Percentiles rank a stretch among this genome's conserved stretches.
These are phyloP conservation scores for Dillenia suffruticosa DNA, from an alignment of 164 flowering plant species.

Conservation along the genomic window DNA sequence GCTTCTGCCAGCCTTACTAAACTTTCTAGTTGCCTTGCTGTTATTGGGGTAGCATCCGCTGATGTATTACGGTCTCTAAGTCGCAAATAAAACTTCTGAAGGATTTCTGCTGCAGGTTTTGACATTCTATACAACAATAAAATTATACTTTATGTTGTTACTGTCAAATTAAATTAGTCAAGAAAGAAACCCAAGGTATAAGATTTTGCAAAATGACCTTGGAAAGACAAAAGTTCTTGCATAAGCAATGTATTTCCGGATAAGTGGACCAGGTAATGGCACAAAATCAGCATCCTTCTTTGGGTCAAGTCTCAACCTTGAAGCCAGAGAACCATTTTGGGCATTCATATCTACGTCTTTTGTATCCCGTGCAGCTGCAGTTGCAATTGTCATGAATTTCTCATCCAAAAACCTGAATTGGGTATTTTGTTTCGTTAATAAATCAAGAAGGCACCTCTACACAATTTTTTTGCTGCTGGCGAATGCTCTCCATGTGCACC, in stretches of 20 bases:
- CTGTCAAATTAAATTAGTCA: neutral
- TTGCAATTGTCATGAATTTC: conserved; percentile 1
- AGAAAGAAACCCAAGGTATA: conserved; percentile 3
- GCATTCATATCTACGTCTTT: conserved; percentile 28
- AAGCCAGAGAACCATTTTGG: conserved; percentile 57
- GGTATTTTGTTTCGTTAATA: neutral
- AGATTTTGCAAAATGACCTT: conserved; percentile 40
- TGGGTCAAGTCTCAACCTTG: conserved; percentile 77
- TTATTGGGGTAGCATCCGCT: conserved; percentile 95
- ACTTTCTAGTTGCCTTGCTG: conserved; percentile 98
- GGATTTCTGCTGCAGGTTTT: conserved; percentile 84
- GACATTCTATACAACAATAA: conserved; percentile 59
- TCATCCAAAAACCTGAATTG: conserved; percentile 1
- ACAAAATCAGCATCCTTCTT: conserved; percentile 61
- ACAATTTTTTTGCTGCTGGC: conserved; percentile 48
- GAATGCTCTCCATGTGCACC: conserved; percentile 58
- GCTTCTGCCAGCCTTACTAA: conserved; percentile 94
- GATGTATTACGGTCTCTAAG: conserved; percentile 81
- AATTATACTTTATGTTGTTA: neutral
- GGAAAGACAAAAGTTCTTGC: conserved; percentile 85
- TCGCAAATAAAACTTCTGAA: conserved; percentile 79
- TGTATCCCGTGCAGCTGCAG: conserved; percentile 36
- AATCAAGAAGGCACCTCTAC: conserved; percentile 41
- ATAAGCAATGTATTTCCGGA: conserved; percentile 95
- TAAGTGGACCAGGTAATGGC: conserved; percentile 83